Base-by-base conservation (phyloP, 495 filamentous ascomycete genomes). In the Daldinia vernicosa region DNA sequence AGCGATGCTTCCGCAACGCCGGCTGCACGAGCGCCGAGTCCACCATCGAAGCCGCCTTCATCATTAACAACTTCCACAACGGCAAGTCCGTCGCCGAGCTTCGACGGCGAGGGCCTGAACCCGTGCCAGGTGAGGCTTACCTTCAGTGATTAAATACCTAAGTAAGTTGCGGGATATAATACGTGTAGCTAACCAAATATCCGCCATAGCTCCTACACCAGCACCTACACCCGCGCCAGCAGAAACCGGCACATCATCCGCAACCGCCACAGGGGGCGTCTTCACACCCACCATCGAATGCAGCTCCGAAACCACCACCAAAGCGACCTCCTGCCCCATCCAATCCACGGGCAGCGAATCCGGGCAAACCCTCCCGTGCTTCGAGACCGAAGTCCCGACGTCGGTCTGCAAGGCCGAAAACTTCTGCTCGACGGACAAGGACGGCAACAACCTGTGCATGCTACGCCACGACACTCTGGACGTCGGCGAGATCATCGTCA, bases 401-500 rank as follows among this genome's bases (percentile, higher is more conserved):
- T 17, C 67, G 8, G 76, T 79, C 53, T 87, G 85, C 79, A 78
- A 76, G 24, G 78, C 79, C 17, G 81, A 76, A n/a, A 71, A 81
- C 19, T 74, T 84, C 66, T 87, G 85, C 82, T 65, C 66, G 51
- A 65, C 59, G 12, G 74, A 81, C 74, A 27, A 14, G 53, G 51
- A 75, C 33, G 80, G 82, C 62, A 64, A 71, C 57, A 63, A 68
- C 45, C 22, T 50, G 17, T 87, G 85, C 81, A 84, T 86, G 79
- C 71, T 73, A 66, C 75, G 76, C 37, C 52, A 80, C 11, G 71
- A 82, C 68, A 3, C 9, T 4, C 76, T 85, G 8, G 75, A 69
- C 60, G 60, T 74, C 0, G 77, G 72, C 17, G 83, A 79, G 26
- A 76, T 81, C 63, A 67, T 85, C 71, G 77, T 84, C 54, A 79